These are phyloP conservation scores for Phytomonas francai DNA, from an alignment of 208 protist genomes.

Conservation along the genomic window DNA sequence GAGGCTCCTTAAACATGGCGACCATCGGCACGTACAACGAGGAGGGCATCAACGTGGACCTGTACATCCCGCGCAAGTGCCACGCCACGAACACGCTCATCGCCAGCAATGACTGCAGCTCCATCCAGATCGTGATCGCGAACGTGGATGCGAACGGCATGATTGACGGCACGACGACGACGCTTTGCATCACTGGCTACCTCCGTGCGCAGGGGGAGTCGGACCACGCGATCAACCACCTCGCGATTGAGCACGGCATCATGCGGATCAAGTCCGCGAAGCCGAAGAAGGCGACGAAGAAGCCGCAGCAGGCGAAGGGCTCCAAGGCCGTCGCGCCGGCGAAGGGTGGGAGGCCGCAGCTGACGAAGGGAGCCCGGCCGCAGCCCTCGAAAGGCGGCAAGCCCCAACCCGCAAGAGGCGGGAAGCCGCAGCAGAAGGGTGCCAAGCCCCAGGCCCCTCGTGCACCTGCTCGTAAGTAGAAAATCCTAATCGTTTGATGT, in stretches of 20 bases:
- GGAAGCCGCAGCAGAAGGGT: constrained; percentile 19
- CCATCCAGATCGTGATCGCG: constrained; percentile 94
- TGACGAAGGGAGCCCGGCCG: constrained; percentile 19
- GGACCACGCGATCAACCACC: constrained; percentile 94
- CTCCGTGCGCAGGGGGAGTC: constrained; percentile 89
- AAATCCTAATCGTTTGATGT: no score
- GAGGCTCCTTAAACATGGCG: constrained; percentile 42
- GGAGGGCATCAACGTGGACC: constrained; percentile 89
- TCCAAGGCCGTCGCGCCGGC: constrained; percentile 12
- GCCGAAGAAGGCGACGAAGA: constrained; percentile 56
- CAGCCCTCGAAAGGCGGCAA: constrained; percentile 14
- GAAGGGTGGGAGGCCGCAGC: constrained; percentile 12
- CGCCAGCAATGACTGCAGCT: constrained; percentile 91
- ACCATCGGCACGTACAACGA: constrained; percentile 90
- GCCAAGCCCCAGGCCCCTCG: constrained; percentile 15
- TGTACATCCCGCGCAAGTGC: constrained; percentile 96
- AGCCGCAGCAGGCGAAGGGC: constrained; percentile 27
- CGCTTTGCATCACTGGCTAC: constrained; percentile 93
- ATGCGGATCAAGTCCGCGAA: constrained; percentile 83
- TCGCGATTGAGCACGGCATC: constrained; percentile 77
- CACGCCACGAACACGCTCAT: constrained; percentile 94
- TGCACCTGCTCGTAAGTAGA: no score
- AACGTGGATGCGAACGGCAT: constrained; percentile 89
- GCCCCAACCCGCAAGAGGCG: constrained; percentile 9
- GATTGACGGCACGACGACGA: constrained; percentile 89